These are phyloP conservation scores for Fraxinus excelsior DNA, from an alignment of 257 asterid species.

Conservation along the genomic window DNA sequence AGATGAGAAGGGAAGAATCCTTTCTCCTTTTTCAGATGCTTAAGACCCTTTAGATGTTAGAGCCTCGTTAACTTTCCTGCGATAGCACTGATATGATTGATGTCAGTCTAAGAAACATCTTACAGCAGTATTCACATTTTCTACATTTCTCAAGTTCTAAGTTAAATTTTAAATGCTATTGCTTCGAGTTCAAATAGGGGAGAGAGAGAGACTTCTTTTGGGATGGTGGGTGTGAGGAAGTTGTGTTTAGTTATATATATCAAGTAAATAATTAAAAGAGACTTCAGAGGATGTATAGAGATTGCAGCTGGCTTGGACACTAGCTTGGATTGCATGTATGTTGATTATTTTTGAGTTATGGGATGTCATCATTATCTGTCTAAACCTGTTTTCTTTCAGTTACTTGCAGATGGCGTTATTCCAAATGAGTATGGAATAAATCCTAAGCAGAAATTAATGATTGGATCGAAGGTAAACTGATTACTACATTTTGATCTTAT, in stretches of 20 bases:
- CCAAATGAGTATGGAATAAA: constrained; percentile 96
- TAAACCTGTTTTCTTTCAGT: constrained; percentile 33
- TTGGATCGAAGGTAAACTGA: constrained; percentile 78
- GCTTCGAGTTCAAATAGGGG: not conserved
- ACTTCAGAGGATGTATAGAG: not conserved
- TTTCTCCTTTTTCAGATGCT: constrained; percentile 1
- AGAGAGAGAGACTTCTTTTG: not conserved
- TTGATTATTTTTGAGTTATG: constrained; percentile 7
- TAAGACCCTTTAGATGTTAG: not conserved
- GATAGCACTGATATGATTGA: not conserved
- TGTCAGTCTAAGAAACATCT: not conserved
- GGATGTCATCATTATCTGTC: not conserved
- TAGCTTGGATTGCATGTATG: not conserved
- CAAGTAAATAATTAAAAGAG: not conserved
- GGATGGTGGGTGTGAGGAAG: not conserved
- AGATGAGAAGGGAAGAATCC: not conserved
- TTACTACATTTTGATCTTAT: not conserved
- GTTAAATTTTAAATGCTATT: not conserved
- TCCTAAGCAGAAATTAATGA: constrained; percentile 81
- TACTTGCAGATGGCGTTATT: constrained; percentile 96
- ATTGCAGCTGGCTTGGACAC: not conserved
- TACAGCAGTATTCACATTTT: not conserved
- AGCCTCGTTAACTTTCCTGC: not conserved
- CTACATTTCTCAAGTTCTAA: not conserved
- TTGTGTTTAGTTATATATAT: not conserved